phyloP scores from a whole-genome alignment of 352 stramenopile species.

The Phytophthora europaea region DNA sequence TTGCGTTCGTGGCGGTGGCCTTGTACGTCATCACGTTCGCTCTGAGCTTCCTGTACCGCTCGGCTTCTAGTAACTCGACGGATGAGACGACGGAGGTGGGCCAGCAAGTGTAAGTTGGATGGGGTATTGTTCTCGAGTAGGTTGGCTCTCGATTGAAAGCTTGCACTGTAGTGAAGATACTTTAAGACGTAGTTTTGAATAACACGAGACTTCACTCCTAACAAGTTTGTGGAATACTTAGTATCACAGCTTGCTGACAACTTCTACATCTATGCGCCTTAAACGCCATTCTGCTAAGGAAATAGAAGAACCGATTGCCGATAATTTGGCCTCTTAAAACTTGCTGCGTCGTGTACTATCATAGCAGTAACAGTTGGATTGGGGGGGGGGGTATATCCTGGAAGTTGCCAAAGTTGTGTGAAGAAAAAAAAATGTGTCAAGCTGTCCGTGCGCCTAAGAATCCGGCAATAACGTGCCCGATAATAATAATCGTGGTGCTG shows the following conservation, averaged over 20 bases:
- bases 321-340: too few relatives aligned
- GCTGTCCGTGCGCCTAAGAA: too few relatives aligned
- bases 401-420: too few relatives aligned
- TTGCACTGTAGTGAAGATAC: neutral
- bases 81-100: conserved; percentile 24
- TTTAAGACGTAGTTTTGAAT: neutral
- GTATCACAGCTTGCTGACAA: neutral
- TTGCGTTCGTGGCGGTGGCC: conserved; percentile 48
- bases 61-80: conserved; percentile 16
- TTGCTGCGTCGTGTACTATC: too few relatives aligned
- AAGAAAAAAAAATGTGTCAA: too few relatives aligned
- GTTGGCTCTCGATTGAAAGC: neutral
- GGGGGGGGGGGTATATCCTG: too few relatives aligned
- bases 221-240: neutral
- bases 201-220: neutral
- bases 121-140: neutral
- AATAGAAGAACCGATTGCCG: too few relatives aligned
- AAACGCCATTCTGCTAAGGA: too few relatives aligned
- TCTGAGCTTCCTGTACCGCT: conserved; percentile 42
- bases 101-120: conserved; percentile 31
- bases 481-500: too few relatives aligned
- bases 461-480: too few relatives aligned
- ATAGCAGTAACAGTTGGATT: too few relatives aligned
- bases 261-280: too few relatives aligned
- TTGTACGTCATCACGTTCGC: conserved; percentile 47